phyloP scores from a whole-genome alignment of 768 basidiomycete genomes.

The Kwoniella shandongensis region DNA sequence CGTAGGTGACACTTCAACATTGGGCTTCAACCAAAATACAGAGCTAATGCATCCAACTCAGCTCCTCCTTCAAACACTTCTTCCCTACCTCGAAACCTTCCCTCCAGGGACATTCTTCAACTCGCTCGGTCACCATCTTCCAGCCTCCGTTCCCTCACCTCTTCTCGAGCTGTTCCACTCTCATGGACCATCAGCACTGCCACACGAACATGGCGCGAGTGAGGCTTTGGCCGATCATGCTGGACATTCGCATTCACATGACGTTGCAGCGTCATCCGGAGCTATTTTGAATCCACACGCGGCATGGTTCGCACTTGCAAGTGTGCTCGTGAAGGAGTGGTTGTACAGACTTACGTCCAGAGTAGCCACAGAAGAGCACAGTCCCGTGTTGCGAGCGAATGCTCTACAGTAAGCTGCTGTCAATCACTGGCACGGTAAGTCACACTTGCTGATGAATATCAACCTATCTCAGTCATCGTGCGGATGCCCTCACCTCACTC shows the following conservation, averaged over 20 bases:
- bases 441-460: background rate
- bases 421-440: background rate
- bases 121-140: slow-evolving; percentile 43
- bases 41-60: slow-evolving; percentile 46
- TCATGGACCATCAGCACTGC: slow-evolving; percentile 58
- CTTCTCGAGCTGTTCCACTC: slow-evolving; percentile 52
- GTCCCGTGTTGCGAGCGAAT: slow-evolving; percentile 90
- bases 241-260: slow-evolving; percentile 45
- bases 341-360: slow-evolving; percentile 82
- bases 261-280: slow-evolving; percentile 47
- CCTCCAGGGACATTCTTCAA: slow-evolving; percentile 59
- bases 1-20: slow-evolving; percentile 29
- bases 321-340: slow-evolving; percentile 86
- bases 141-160: slow-evolving; percentile 48
- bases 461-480: slow-evolving; percentile 64
- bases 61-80: slow-evolving; percentile 72
- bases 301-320: slow-evolving; percentile 87
- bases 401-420: slow-evolving; percentile 68
- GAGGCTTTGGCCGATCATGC: slow-evolving; percentile 53
- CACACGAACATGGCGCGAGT: slow-evolving; percentile 57
- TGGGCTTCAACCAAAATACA: too few species aligned
- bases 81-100: slow-evolving; percentile 65
- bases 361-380: slow-evolving; percentile 87
- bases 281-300: slow-evolving; percentile 79
- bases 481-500: slow-evolving; percentile 88